A percentile compares a stretch with the other conserved stretches of the same genome.
Conservation (phyloP, 345 rosid genomes). For the Populus davidiana region DNA sequence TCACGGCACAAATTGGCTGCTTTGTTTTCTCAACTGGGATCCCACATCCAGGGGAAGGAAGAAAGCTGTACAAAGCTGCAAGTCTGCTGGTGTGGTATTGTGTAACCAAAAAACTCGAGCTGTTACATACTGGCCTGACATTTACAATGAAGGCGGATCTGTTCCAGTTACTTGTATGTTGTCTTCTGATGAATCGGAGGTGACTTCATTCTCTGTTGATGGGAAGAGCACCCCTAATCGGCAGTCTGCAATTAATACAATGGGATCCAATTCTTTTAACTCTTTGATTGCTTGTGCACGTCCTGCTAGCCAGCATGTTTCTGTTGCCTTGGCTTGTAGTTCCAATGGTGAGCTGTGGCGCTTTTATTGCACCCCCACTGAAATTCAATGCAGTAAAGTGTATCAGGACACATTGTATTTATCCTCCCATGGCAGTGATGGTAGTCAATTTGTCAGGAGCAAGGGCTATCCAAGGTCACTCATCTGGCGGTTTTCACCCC, state of each 20-base stretch:
- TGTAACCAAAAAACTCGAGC: constrained; percentile 58
- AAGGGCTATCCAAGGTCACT: constrained; percentile 83
- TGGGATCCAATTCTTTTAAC: constrained; percentile 42
- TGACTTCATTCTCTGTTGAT: constrained; percentile 39
- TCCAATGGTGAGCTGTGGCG: constrained; percentile 76
- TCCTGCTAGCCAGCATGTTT: constrained; percentile 31
- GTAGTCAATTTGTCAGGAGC: constrained; percentile 30
- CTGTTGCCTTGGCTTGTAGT: constrained; percentile 67
- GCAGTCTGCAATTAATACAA: constrained; percentile 36
- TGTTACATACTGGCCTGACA: constrained; percentile 72
- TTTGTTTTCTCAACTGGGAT: constrained; percentile 69
- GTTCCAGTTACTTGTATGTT: constrained; percentile 39
- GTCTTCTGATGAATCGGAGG: constrained; percentile 42
- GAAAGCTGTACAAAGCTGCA: constrained; percentile 33
- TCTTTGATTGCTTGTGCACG: constrained; percentile 65
- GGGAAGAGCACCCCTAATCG: constrained; percentile 34
- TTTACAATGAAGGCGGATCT: constrained; percentile 43
- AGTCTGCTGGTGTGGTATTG: constrained; percentile 56
- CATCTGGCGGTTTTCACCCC: constrained; percentile 48
- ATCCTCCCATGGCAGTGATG: constrained; percentile 38
- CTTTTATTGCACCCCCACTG: constrained; percentile 57
- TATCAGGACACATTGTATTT: constrained; percentile 30
- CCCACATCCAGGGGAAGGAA: constrained; percentile 25
- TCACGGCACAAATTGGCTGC: constrained; percentile 53
- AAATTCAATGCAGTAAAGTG: constrained; percentile 38